phyloP scores from a whole-genome alignment of 2,329 filamentous ascomycete species.

The Microdochium bolleyi region DNA sequence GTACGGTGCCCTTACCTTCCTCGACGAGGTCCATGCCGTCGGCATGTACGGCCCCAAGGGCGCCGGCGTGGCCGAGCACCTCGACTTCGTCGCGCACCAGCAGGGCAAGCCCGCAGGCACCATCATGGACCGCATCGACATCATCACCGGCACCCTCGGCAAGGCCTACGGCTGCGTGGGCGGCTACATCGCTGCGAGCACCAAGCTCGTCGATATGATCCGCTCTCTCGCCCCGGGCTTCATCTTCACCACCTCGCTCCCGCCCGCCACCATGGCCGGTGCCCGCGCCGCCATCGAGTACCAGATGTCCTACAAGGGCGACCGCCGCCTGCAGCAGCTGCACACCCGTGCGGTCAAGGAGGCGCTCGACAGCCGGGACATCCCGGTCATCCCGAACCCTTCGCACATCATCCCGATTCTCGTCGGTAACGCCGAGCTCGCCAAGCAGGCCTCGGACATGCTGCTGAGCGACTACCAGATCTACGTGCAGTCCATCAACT shows the following conservation, averaged over 20 bases:
- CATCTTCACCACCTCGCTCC: slow-evolving; percentile 96
- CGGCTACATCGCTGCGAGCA: slow-evolving; percentile 90
- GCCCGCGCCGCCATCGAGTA: slow-evolving; percentile 89
- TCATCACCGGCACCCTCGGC: slow-evolving; percentile 93
- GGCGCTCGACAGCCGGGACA: slow-evolving; percentile 67
- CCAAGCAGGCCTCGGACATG: slow-evolving; percentile 87
- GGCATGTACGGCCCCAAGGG: slow-evolving; percentile 98
- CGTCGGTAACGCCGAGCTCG: slow-evolving; percentile 87
- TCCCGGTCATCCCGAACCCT: slow-evolving; percentile 95
- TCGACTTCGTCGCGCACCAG: slow-evolving; percentile 83
- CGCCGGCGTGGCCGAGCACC: slow-evolving; percentile 92
- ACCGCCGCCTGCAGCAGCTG: slow-evolving; percentile 87
- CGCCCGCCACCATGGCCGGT: slow-evolving; percentile 94
- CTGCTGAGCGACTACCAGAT: slow-evolving; percentile 85
- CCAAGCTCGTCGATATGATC: slow-evolving; percentile 82
- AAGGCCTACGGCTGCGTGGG: slow-evolving; percentile 98
- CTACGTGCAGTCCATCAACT: slow-evolving; percentile 98
- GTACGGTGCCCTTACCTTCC: slow-evolving; percentile 94
- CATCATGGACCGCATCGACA: slow-evolving; percentile 92
- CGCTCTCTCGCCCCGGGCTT: slow-evolving; percentile 93
- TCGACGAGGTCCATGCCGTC: slow-evolving; percentile 97
- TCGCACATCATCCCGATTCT: slow-evolving; percentile 93
- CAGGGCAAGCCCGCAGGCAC: slow-evolving; percentile 70
- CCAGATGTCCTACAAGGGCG: slow-evolving; percentile 76
- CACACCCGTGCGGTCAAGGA: slow-evolving; percentile 95